Conservation (phyloP, 2,329 filamentous ascomycete genomes). For the Colletotrichum tanaceti region DNA sequence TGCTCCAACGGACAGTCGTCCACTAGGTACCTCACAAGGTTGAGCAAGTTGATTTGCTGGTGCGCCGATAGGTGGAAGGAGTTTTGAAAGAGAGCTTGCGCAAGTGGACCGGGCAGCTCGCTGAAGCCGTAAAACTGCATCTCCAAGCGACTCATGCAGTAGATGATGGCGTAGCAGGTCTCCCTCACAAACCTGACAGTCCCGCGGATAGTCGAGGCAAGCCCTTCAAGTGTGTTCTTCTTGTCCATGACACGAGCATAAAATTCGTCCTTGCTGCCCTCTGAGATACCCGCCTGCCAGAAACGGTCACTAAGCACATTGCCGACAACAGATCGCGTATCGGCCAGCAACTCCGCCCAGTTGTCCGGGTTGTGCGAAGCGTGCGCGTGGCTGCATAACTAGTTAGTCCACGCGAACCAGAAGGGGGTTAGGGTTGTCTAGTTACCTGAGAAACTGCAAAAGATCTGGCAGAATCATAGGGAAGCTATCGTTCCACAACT, state of each 20-base stretch:
- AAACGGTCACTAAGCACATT: conserved; percentile 93
- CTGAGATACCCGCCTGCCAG: conserved; percentile 98
- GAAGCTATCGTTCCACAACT: conserved; percentile 87
- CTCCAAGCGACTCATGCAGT: conserved; percentile 89
- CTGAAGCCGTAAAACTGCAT: conserved; percentile 90
- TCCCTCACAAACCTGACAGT: conserved; percentile 91
- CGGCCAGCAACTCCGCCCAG: conserved; percentile 80
- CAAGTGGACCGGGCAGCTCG: conserved; percentile 84
- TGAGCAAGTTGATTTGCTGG: conserved; percentile 92
- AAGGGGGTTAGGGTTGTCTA: no score
- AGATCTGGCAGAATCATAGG: conserved; percentile 86
- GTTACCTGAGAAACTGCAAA: conserved; percentile 80
- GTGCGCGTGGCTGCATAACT: conserved; percentile 77
- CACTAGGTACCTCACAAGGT: conserved; percentile 87
- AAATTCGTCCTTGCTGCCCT: conserved; percentile 95
- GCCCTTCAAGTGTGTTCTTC: conserved; percentile 88
- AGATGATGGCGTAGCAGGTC: conserved; percentile 93
- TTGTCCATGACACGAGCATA: conserved; percentile 92
- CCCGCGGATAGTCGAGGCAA: conserved; percentile 92
- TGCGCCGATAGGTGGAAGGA: conserved; percentile 87
- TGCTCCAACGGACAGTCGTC: conserved; percentile 89
- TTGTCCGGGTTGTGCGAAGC: conserved; percentile 88
- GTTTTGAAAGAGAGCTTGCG: conserved; percentile 85
- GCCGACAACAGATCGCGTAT: conserved; percentile 81
- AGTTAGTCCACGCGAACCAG: neutral